Conservation (phyloP, 73 alveolate genomes). For the Durusdinium trenchii region DNA sequence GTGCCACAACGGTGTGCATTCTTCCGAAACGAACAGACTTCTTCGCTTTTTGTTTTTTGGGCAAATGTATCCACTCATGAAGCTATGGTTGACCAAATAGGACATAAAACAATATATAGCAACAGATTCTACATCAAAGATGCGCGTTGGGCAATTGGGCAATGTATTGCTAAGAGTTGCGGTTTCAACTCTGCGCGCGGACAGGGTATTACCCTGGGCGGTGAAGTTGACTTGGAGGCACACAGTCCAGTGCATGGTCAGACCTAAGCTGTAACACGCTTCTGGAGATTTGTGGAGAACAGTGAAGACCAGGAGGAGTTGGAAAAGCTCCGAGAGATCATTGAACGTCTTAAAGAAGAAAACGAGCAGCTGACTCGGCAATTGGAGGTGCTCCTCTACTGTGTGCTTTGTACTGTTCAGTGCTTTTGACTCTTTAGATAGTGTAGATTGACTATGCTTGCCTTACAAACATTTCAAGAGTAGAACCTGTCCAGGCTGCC, state of each 20-base stretch:
- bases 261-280: not conserved
- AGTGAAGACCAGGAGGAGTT: conserved; percentile 12
- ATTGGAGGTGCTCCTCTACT: not conserved
- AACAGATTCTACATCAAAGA: too few relatives aligned
- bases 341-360: conserved; percentile 72
- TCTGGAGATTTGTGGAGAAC: not conserved
- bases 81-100: too few relatives aligned
- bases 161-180: not conserved
- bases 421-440: not conserved
- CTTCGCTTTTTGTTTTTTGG: too few relatives aligned
- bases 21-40: too few relatives aligned
- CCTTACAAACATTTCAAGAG: not conserved
- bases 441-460: not conserved
- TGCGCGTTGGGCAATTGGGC: too few relatives aligned
- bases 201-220: conserved; percentile 5
- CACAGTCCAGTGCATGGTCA: not conserved
- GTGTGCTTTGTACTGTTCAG: not conserved
- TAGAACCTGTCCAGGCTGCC: conserved; percentile 7
- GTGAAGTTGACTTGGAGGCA: conserved; percentile 21
- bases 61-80: too few relatives aligned
- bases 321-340: conserved; percentile 56
- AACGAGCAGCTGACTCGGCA: conserved; percentile 71
- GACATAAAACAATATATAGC: too few relatives aligned
- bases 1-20: not conserved
- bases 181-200: not conserved